Evolutionary conservation across 1,284 basidiomycete species (phyloP).

Genomic region (Somion occarium): DNA sequence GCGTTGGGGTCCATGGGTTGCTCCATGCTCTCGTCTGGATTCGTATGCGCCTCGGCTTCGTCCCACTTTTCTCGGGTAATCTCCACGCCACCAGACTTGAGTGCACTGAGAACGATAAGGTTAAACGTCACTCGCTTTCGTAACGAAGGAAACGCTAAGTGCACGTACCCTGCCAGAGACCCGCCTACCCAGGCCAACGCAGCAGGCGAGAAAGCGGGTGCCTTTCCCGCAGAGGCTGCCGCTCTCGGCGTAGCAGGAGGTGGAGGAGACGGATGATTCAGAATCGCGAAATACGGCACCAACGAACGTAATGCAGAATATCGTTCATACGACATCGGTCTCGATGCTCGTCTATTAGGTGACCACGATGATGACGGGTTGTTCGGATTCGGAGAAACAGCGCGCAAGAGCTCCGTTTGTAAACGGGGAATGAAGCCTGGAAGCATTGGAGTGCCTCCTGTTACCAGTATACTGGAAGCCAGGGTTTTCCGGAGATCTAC

Average conservation of each 20-base stretch:
- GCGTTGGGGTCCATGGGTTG: constrained; percentile 29
- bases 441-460: constrained; percentile 87
- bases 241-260: constrained; percentile 27
- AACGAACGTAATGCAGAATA: constrained; percentile 71
- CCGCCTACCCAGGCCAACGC: constrained; percentile 91
- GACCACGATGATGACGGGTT: constrained; percentile 24
- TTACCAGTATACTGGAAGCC: constrained; percentile 77
- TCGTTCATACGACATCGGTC: constrained; percentile 54
- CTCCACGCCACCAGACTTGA: constrained; percentile 84
- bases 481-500: constrained; percentile 84
- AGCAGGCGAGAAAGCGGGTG: constrained; percentile 80
- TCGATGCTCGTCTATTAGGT: constrained; percentile 34
- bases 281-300: constrained; percentile 65
- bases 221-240: constrained; percentile 64
- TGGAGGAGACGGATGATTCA: constrained; percentile 75
- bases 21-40: constrained; percentile 35
- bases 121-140: neutral
- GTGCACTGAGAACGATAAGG: constrained; percentile 36
- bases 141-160: neutral
- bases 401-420: constrained; percentile 66
- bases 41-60: constrained; percentile 45
- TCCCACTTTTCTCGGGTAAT: constrained; percentile 83
- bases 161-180: constrained; percentile 78
- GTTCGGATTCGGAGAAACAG: constrained; percentile 43
- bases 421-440: constrained; percentile 90